Conservation (phyloP, 176 grass and related monocot genomes). For the Aegilops umbellulata region DNA sequence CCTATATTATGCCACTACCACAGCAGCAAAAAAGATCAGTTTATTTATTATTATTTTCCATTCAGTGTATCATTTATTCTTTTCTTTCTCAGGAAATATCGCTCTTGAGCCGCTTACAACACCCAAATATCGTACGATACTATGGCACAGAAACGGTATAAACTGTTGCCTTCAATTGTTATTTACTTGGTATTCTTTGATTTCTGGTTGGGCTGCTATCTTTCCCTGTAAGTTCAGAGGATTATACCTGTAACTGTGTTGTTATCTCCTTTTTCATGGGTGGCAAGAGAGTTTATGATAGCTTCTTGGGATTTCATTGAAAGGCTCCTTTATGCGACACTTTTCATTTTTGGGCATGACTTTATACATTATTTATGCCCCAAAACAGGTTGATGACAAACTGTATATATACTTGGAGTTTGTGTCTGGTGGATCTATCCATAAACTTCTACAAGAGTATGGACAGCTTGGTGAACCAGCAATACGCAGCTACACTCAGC, state of each 20-base stretch:
- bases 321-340: neutral
- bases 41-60: slow-evolving; percentile 15
- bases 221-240: slow-evolving; percentile 18
- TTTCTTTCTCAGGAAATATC: slow-evolving; percentile 83
- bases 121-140: slow-evolving; percentile 98
- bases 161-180: slow-evolving; percentile 28
- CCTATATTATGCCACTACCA: neutral
- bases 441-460: slow-evolving; percentile 98
- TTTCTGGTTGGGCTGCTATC: neutral
- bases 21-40: neutral
- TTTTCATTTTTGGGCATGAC: slow-evolving; percentile 19
- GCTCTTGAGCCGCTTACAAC: slow-evolving; percentile 79
- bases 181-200: slow-evolving; percentile 23
- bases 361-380: slow-evolving; percentile 27
- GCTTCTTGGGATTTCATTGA: slow-evolving; percentile 9
- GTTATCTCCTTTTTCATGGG: slow-evolving; percentile 1
- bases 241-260: slow-evolving; percentile 9
- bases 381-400: slow-evolving; percentile 77
- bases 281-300: neutral
- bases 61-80: neutral
- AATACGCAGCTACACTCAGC: slow-evolving; percentile 97
- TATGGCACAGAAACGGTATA: slow-evolving; percentile 95
- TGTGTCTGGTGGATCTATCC: slow-evolving; percentile 99
- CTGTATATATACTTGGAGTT: slow-evolving; percentile 99
- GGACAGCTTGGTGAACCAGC: slow-evolving; percentile 92